Base-by-base conservation (phyloP, 768 basidiomycete species). In the Hortiboletus flavorubellus region DNA sequence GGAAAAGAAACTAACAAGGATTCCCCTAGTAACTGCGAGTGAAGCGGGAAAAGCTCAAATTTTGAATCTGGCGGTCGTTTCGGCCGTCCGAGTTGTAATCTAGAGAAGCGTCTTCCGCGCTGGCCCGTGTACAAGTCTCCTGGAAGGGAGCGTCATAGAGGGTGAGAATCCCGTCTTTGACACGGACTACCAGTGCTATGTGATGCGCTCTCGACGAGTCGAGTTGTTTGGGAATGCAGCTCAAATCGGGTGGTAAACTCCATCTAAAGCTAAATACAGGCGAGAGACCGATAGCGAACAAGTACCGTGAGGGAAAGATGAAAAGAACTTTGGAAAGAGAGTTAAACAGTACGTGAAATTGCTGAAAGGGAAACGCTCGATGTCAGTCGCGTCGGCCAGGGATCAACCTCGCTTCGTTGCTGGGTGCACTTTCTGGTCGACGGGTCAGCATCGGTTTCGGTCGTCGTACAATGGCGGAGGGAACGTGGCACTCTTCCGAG, bases 191-290 rank as follows among this genome's bases (percentile, higher is more conserved):
- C 78, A 78, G 75, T 75, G 76, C 79, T 73, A 74, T 84, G 80
- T 84, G 83, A 82, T 82, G 77, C 75, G 75, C 82, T 81, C 80
- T 86, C 83, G 71, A 85, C 77, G 84, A 86, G 85, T 87, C 83
- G 84, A 81, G 85, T 86, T 85, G 84, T 84, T 86, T 86, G 83
- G 83, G 83, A 86, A 84, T 86, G 84, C 85, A 85, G 85, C 85
- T 82, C 85, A 78, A 86, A 64, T 79, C 74, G 84, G 84, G 83
- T 83, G 85, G 84, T 86, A 83, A 85, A 85, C 79, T 85, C 84
- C 84, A 83, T 87, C 85, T 86, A 87, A 86, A 82, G 84, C 84
- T 86, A 86, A 85, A 86, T 85, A 86, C 76, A 76, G 81, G 83
- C 81, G 78, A 83, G 83, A 86, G 83, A 85, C 85, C 83, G 80